A percentile compares a stretch with the other conserved stretches of the same genome.
Conservation (phyloP, 2,329 filamentous ascomycete genomes). For the Sporothrix sp. region DNA sequence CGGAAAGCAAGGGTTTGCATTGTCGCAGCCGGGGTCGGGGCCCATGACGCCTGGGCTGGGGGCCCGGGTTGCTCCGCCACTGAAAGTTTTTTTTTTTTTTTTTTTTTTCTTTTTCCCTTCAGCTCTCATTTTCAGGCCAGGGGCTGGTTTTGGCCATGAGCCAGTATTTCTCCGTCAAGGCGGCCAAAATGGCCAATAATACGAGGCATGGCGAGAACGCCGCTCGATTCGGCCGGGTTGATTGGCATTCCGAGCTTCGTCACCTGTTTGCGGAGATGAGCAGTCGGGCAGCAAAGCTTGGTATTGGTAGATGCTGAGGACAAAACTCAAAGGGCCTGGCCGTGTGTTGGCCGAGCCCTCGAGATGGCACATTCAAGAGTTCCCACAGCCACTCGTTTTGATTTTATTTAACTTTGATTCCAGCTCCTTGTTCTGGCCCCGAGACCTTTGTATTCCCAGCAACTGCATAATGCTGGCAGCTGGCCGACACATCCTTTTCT, state of each 20-base stretch:
- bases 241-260: conserved; percentile 1
- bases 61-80: background rate
- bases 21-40: background rate
- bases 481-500: background rate
- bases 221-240: background rate
- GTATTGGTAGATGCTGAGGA: background rate
- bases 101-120: too few relatives aligned
- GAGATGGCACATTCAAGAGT: too few relatives aligned
- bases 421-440: too few relatives aligned
- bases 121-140: too few relatives aligned
- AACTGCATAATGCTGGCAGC: conserved; percentile 4
- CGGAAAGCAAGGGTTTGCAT: background rate
- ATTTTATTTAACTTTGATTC: too few relatives aligned
- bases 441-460: background rate
- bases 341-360: too few relatives aligned
- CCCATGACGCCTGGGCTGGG: too few relatives aligned
- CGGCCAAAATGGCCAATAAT: too few relatives aligned
- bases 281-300: background rate
- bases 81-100: background rate
- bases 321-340: background rate
- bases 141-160: conserved; percentile 4
- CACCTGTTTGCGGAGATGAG: background rate
- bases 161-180: too few relatives aligned
- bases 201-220: too few relatives aligned
- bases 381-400: too few relatives aligned